Conservation (phyloP, 2,329 filamentous ascomycete genomes). For the Aquanectria penicillioides region DNA sequence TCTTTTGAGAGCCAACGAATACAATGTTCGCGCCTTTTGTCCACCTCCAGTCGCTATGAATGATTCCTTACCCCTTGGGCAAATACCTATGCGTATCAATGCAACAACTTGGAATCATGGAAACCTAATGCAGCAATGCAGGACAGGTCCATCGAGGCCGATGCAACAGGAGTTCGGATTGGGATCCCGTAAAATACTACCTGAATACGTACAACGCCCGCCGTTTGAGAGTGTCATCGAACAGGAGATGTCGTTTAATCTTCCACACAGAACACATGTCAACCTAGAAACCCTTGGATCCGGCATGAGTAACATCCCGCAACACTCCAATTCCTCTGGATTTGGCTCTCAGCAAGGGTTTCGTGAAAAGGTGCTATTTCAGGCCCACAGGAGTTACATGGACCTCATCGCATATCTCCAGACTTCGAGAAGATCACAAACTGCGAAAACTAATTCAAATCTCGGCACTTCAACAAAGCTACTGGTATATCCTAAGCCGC, state of each 20-base stretch:
- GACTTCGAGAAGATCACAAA: conserved; percentile 62
- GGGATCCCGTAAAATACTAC: conserved; percentile 19
- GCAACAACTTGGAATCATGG: conserved; percentile 33
- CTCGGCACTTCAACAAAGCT: conserved; percentile 57
- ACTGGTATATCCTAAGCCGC: conserved; percentile 65
- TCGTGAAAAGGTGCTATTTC: conserved; percentile 73
- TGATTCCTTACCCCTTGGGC: conserved; percentile 45
- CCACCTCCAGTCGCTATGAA: conserved; percentile 47
- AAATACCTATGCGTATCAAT: conserved; percentile 39
- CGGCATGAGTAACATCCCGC: conserved; percentile 12
- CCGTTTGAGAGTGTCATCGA: conserved; percentile 23
- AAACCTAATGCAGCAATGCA: conserved; percentile 14
- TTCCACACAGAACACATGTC: background rate
- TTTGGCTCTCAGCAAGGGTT: conserved; percentile 54
- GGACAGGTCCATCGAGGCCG: conserved; percentile 20
- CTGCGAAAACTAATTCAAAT: conserved; percentile 49
- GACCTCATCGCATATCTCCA: conserved; percentile 75
- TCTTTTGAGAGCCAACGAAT: conserved; percentile 48
- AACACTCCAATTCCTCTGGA: conserved; percentile 20
- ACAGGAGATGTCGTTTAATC: conserved; percentile 20
- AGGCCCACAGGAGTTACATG: conserved; percentile 78
- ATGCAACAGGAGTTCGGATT: conserved; percentile 23
- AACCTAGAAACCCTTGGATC: background rate
- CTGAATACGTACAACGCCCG: conserved; percentile 21
- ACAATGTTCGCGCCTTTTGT: conserved; percentile 51